Conservation (phyloP, 345 rosid species). For the Brassica cretica region DNA sequence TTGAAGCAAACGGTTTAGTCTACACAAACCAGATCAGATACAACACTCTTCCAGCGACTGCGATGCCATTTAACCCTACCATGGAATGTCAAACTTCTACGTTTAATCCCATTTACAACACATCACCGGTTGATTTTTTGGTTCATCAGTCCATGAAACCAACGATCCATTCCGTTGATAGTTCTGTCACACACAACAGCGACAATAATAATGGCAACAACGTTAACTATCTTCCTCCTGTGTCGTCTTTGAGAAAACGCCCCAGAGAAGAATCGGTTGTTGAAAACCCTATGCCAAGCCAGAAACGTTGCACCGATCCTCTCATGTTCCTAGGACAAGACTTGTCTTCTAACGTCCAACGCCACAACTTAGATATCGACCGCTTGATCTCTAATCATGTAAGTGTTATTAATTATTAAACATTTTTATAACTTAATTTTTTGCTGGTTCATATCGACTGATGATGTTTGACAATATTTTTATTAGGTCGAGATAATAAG, state of each 20-base stretch:
- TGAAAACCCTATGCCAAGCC: slow-evolving; percentile 26
- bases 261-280: slow-evolving; percentile 52
- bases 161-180: slow-evolving; percentile 58
- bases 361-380: slow-evolving; percentile 61
- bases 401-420: slow-evolving; percentile 18
- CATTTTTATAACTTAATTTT: not conserved
- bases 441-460: not conserved
- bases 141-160: slow-evolving; percentile 42
- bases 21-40: slow-evolving; percentile 51
- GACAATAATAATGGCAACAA: slow-evolving; percentile 22
- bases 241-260: slow-evolving; percentile 57
- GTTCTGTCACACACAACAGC: slow-evolving; percentile 58
- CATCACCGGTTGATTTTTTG: slow-evolving; percentile 41
- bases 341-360: slow-evolving; percentile 61
- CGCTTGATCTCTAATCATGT: slow-evolving; percentile 69
- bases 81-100: slow-evolving; percentile 26
- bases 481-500: slow-evolving; percentile 68
- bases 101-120: slow-evolving; percentile 29
- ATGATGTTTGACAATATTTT: not conserved
- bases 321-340: slow-evolving; percentile 68
- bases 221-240: slow-evolving; percentile 34
- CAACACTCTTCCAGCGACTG: slow-evolving; percentile 39
- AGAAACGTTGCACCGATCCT: slow-evolving; percentile 32
- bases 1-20: slow-evolving; percentile 44
- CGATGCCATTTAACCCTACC: slow-evolving; percentile 22